Conservation (phyloP, 768 basidiomycete genomes). For the Hygrocybe punicea region DNA sequence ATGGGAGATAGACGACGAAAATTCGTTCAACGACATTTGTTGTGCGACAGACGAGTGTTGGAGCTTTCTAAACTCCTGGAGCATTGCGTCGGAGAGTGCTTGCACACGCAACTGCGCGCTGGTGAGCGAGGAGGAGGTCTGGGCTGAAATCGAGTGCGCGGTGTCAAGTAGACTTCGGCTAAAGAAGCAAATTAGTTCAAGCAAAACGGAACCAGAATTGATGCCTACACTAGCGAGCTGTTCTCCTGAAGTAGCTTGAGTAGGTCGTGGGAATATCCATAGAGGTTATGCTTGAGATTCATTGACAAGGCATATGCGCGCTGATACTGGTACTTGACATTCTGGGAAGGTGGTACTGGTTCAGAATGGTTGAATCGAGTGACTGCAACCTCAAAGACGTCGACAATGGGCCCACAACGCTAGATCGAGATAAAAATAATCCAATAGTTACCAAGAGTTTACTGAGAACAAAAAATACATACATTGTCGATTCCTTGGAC, state of each 20-base stretch:
- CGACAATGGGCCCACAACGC: slow-evolving; percentile 72
- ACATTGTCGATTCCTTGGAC: slow-evolving; percentile 75
- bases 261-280: slow-evolving; percentile 66
- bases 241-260: slow-evolving; percentile 67
- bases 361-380: slow-evolving; percentile 46
- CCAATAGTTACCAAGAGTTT: slow-evolving; percentile 14
- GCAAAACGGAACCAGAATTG: neutral
- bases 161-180: slow-evolving; percentile 71
- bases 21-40: slow-evolving; percentile 53
- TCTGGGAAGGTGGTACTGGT: slow-evolving; percentile 46
- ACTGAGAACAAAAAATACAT: slow-evolving; percentile 16
- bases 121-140: slow-evolving; percentile 55
- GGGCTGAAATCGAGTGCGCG: slow-evolving; percentile 57
- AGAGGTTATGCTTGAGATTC: slow-evolving; percentile 59
- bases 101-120: slow-evolving; percentile 57
- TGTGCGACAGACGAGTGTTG: slow-evolving; percentile 57
- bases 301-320: slow-evolving; percentile 65
- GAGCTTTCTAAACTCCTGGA: slow-evolving; percentile 62
- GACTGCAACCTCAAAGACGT: slow-evolving; percentile 63
- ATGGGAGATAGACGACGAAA: slow-evolving; percentile 43
- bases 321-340: slow-evolving; percentile 73
- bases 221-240: slow-evolving; percentile 56
- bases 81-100: slow-evolving; percentile 61
- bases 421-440: slow-evolving; percentile 24
- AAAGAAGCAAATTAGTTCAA: slow-evolving; percentile 9